phyloP scores from a whole-genome alignment of 169 alveolate species.

The Plasmodium vinckei region DNA sequence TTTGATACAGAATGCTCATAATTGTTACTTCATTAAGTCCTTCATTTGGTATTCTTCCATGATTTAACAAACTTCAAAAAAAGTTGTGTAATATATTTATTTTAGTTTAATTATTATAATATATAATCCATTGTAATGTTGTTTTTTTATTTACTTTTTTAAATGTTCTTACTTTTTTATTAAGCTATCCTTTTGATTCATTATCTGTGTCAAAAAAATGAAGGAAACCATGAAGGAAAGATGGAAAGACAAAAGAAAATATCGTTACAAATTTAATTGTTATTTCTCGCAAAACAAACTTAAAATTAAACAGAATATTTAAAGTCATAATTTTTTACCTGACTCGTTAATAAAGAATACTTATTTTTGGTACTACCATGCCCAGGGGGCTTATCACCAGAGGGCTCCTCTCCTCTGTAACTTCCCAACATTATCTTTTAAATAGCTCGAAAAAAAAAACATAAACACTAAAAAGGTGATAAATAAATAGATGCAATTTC shows the following conservation, averaged over 20 bases:
- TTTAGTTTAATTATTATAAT: too few relatives aligned
- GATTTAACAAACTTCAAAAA: slow-evolving; percentile 44
- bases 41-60: slow-evolving; percentile 49
- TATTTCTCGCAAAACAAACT: too few relatives aligned
- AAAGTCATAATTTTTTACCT: slow-evolving; percentile 12
- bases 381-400: neutral
- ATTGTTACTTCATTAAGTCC: slow-evolving; percentile 66
- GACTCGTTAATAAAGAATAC: slow-evolving; percentile 62
- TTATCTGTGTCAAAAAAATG: slow-evolving; percentile 10
- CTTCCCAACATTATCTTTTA: slow-evolving; percentile 2
- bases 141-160: neutral
- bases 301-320: neutral
- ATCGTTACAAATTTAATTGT: too few relatives aligned
- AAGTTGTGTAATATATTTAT: neutral
- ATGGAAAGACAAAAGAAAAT: neutral
- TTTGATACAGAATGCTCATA: slow-evolving; percentile 53
- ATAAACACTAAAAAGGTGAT: too few relatives aligned
- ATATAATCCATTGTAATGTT: neutral
- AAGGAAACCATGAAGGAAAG: neutral
- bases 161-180: slow-evolving; percentile 55
- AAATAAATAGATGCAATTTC: too few relatives aligned
- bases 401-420: neutral
- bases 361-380: slow-evolving; percentile 13
- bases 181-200: slow-evolving; percentile 45
- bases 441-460: too few relatives aligned